Conservation (phyloP, 305 asterid species). For the Coffea humblotiana region DNA sequence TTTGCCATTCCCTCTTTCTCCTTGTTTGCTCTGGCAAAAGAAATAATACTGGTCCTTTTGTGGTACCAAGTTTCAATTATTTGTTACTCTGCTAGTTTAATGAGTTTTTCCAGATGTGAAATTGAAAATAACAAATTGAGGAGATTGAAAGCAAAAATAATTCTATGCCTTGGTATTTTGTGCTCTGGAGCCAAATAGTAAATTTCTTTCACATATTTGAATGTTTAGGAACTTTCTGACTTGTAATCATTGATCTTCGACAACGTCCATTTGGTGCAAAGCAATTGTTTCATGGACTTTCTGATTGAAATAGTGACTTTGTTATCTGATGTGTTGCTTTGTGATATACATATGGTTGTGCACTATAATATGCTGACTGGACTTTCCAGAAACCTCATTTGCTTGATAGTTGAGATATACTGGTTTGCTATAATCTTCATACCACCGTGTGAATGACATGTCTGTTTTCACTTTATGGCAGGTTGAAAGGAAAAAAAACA, state of each 20-base stretch:
- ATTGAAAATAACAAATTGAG: neutral
- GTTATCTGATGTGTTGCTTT: neutral
- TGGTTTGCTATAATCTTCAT: neutral
- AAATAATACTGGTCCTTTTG: neutral
- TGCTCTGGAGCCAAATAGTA: neutral
- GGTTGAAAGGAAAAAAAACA: conserved; percentile 76
- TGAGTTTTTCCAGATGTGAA: neutral
- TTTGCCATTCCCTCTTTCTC: conserved; percentile 11
- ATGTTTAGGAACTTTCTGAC: neutral
- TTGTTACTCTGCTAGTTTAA: neutral
- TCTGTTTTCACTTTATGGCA: conserved; percentile 33
- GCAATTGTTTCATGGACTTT: neutral
- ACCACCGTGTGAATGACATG: conserved; percentile 6
- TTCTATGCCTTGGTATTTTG: neutral
- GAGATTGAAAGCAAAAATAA: conserved; percentile 11
- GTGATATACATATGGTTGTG: neutral
- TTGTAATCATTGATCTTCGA: neutral
- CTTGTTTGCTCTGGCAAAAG: neutral
- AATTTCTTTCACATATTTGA: neutral
- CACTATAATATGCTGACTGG: neutral
- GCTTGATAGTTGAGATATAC: neutral
- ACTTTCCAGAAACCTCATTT: neutral
- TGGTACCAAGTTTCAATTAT: neutral
- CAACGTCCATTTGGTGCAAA: too few species aligned
- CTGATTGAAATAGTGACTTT: neutral